Evolutionary conservation across 768 basidiomycete species (phyloP), one percentile per base, ranked within the genome.

Genomic region (Russula griseocarnosa): DNA sequence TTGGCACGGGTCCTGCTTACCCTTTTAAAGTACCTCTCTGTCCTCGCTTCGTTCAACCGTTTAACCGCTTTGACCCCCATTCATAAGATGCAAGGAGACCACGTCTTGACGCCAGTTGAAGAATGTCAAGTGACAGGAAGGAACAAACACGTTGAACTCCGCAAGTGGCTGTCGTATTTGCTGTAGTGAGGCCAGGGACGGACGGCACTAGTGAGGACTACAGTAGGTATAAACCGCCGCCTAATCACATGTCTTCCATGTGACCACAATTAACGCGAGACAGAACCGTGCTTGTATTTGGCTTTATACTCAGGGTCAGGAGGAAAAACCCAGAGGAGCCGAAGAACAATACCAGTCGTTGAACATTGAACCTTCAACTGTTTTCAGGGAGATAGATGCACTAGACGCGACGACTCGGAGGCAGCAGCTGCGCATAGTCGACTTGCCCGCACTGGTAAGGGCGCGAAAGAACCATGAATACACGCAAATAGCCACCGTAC

Each of bases 101-200:
- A 18, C 38, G 16, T 16, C 38, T 18, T 40, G 38, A 40, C 16
- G 14, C 38, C 38, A 40, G 16, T 30, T 30, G 18, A 14, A 18
- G 50, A 28, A 18, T 38, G 54, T 40, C 7, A 34, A 18, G 38
- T n/a, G n/a, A 28, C 24, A 10, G 4, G 55, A 18, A 42, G 14
- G 9, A 30, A 40, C 20, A 26, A 44, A 30, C 34, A 26, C 40
- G 3, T 40, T n/a, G 14, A 46, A 55, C 24, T 22, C n/a, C 50
- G 11, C 14, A 18, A 32, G 40, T 11, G 32, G 40, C 18, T 20
- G 28, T 40, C 20, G 16, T 3, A 44, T 53, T 34, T 22, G 46
- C 24, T 10, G 52, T 30, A 28, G 49, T 50, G 36, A 53, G n/a
- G n/a, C 44, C 42, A 63, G 57, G 62, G 30, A 63, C 62, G 30